A percentile compares a stretch with the other conserved stretches of the same genome.
These are phyloP conservation scores for Trifolium repens DNA, from an alignment of 306 rosid genomes.

Conservation along the genomic window DNA sequence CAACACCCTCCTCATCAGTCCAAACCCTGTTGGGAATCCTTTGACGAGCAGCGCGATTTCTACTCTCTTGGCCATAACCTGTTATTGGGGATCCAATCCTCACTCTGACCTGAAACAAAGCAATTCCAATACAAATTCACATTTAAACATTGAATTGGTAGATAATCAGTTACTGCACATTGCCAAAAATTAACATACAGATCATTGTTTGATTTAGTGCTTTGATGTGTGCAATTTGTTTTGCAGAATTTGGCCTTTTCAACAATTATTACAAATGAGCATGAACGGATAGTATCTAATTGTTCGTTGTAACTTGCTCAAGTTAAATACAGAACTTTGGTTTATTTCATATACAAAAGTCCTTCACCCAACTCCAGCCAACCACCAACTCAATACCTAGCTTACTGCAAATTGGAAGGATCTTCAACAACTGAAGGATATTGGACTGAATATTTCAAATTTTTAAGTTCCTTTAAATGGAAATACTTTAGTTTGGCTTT, in stretches of 20 bases:
- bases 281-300: neutral
- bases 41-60: slow-evolving; percentile 99
- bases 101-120: slow-evolving; percentile 68
- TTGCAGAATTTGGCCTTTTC: neutral
- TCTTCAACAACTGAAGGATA: slow-evolving; percentile 18
- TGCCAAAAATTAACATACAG: slow-evolving; percentile 21
- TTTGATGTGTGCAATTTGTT: neutral
- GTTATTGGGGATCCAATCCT: slow-evolving; percentile 96
- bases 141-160: neutral
- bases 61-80: slow-evolving; percentile 97
- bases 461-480: slow-evolving; percentile 14
- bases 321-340: slow-evolving; percentile 16
- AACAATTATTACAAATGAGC: slow-evolving; percentile 7
- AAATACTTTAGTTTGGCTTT: slow-evolving; percentile 9
- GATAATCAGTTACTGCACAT: slow-evolving; percentile 2
- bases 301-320: neutral
- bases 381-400: slow-evolving; percentile 10
- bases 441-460: slow-evolving; percentile 18
- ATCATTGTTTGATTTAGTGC: slow-evolving; percentile 15
- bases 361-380: slow-evolving; percentile 10
- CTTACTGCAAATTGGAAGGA: neutral
- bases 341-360: neutral
- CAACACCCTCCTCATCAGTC: slow-evolving; percentile 92
- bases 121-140: slow-evolving; percentile 28
- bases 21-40: slow-evolving; percentile 82